Evolutionary conservation across 352 stramenopile genomes (phyloP).

Genomic region (Phytophthora tentaculata): DNA sequence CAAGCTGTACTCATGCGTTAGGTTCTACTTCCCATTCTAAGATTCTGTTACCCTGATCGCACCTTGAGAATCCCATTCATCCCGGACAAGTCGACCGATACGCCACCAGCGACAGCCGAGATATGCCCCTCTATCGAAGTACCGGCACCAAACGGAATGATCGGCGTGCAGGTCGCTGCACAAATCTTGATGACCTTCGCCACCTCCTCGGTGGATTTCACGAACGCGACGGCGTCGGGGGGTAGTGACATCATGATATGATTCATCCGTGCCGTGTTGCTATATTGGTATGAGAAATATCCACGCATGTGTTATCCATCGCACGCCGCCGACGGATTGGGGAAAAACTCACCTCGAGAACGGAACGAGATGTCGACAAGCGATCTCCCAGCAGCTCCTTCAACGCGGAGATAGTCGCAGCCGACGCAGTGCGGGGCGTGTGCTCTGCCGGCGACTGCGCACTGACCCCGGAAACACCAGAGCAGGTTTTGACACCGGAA

Average conservation of each 20-base stretch:
- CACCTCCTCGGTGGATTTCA: slow-evolving; percentile 85
- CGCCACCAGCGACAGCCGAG: slow-evolving; percentile 76
- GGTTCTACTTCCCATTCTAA: background rate
- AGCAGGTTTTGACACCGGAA: background rate
- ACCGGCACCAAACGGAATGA: slow-evolving; percentile 94
- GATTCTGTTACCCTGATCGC: background rate
- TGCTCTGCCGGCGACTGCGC: slow-evolving; percentile 22
- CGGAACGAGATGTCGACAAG: slow-evolving; percentile 56
- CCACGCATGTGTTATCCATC: background rate
- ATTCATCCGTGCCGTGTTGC: slow-evolving; percentile 90
- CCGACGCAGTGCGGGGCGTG: slow-evolving; percentile 35
- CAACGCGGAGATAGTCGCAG: slow-evolving; percentile 54
- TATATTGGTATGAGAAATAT: slow-evolving; percentile 2
- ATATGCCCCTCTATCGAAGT: slow-evolving; percentile 96
- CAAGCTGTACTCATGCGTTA: slow-evolving; percentile 16
- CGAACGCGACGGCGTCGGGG: slow-evolving; percentile 88
- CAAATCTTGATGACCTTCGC: slow-evolving; percentile 89
- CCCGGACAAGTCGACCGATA: slow-evolving; percentile 89
- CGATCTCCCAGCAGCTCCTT: slow-evolving; percentile 61
- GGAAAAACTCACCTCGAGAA: slow-evolving; percentile 42
- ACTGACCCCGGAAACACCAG: background rate
- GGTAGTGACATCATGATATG: slow-evolving; percentile 82
- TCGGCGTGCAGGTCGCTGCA: slow-evolving; percentile 67
- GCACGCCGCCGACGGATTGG: background rate
- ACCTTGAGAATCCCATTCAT: slow-evolving; percentile 73